Evolutionary conservation across 768 basidiomycete species (phyloP).

Genomic region (Lactifluus hygrophoroides): DNA sequence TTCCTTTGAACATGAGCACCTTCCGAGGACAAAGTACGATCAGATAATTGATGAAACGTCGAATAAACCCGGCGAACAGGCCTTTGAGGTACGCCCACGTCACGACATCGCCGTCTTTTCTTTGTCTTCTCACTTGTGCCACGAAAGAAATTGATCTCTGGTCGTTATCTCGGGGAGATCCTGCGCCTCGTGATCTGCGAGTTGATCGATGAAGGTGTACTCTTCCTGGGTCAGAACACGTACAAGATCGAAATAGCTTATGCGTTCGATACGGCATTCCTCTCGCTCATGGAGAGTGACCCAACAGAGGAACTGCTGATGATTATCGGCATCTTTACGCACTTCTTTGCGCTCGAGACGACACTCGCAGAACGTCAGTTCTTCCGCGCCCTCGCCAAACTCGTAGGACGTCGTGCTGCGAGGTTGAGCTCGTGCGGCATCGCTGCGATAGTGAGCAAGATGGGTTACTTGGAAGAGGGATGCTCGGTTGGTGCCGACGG

Average conservation of each 20-base stretch:
- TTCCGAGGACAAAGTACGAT: conserved; percentile 95
- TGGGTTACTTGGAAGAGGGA: conserved; percentile 86
- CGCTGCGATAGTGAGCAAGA: conserved; percentile 92
- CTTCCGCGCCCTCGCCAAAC: conserved; percentile 86
- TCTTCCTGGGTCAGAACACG: conserved; percentile 97
- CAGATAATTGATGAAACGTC: conserved; percentile 84
- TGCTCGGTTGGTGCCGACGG: conserved; percentile 90
- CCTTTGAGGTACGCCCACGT: conserved; percentile 59
- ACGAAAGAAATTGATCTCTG: conserved; percentile 85
- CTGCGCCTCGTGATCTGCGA: conserved; percentile 91
- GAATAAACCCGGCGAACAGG: conserved; percentile 94
- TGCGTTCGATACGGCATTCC: conserved; percentile 91
- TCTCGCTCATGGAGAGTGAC: conserved; percentile 96
- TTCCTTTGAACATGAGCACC: conserved; percentile 87
- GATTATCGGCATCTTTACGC: conserved; percentile 93
- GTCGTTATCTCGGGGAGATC: conserved; percentile 93
- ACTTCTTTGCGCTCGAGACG: conserved; percentile 95
- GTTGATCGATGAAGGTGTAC: conserved; percentile 91
- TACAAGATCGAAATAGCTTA: conserved; percentile 96
- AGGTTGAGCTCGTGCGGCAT: conserved; percentile 92
- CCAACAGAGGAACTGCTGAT: conserved; percentile 94
- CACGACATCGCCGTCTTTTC: not conserved
- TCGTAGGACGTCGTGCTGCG: conserved; percentile 86
- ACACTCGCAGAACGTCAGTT: conserved; percentile 95
- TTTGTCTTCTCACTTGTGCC: not conserved